These are phyloP conservation scores for Nakaseomyces glabratus DNA, from an alignment of 1,139 yeast genomes.

Conservation along the genomic window DNA sequence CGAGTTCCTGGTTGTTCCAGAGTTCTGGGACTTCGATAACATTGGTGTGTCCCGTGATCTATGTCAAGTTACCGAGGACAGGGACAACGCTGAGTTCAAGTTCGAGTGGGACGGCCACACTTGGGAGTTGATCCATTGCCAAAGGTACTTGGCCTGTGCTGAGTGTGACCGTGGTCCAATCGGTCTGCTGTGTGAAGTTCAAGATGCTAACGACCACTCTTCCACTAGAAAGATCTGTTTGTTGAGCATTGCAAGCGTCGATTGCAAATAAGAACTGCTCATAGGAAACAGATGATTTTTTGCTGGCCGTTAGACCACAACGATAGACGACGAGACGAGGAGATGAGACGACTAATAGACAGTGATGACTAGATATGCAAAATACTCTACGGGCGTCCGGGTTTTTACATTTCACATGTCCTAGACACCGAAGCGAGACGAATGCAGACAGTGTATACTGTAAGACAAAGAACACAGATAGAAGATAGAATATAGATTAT, in stretches of 20 bases:
- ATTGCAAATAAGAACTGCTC: neutral
- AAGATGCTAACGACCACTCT: constrained; percentile 20
- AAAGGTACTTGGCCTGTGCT: constrained; percentile 52
- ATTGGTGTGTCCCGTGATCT: constrained; percentile 58
- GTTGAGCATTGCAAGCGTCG: constrained; percentile 19
- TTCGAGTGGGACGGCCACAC: constrained; percentile 12
- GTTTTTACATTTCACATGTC: too few species aligned
- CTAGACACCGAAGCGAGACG: too few species aligned
- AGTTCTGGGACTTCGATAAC: constrained; percentile 72
- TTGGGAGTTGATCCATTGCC: constrained; percentile 32
- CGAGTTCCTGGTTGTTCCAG: constrained; percentile 38
- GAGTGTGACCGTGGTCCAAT: constrained; percentile 71
- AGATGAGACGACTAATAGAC: too few species aligned
- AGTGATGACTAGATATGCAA: too few species aligned
- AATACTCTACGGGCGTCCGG: too few species aligned
- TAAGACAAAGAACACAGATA: too few species aligned
- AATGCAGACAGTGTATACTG: too few species aligned
- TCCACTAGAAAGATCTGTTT: constrained; percentile 12
- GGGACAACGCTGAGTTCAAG: constrained; percentile 1
- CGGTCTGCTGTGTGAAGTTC: constrained; percentile 49
- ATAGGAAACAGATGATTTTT: too few species aligned
- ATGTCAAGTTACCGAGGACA: constrained; percentile 14
- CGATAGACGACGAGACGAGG: too few species aligned
- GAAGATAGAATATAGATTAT: too few species aligned
- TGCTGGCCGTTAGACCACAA: too few species aligned